Base-by-base conservation (phyloP, 352 stramenopile genomes). In the Pythium brachiatum region DNA sequence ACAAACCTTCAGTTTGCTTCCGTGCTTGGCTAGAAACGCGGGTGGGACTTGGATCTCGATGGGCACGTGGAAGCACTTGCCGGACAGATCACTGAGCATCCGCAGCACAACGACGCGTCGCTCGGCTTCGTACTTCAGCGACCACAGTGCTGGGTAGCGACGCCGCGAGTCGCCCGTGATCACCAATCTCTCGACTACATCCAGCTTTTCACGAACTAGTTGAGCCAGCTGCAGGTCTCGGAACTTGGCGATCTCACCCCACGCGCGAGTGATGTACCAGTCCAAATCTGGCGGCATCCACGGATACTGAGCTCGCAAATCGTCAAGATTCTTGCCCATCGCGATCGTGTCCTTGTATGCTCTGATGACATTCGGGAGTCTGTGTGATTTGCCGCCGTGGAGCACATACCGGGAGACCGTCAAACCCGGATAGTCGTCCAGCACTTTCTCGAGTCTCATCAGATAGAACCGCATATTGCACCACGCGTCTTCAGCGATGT, bases 21-120 rank as follows among this genome's bases (percentile, higher is more conserved):
- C 57, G 16, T 69, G 41, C 26, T 55, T 64, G 23, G 55, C 51
- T 4, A 57, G 46, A 18, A 64, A 62, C 9, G 12, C 7, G 2
- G 51, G 20, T 5, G 56, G 47, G 16, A 58, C 51, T 7, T 31
- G 16, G 12, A 70, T 70, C 27, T 57, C 31, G 26, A 70, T 65
- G 0, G 63, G 63, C 11, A 25, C 16, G 53, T 70, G 63, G 44
- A 58, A 70, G 38, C 63, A 70, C 12, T 41, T 25, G 11, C 63
- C 63, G 15, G 63, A 65, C 16, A 70, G 26, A 38, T 70, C 63
- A 36, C 63, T 70, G 16, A 65, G 41, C 38, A 69, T 69, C 31
- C 31, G 26, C 5, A 69, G 23, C 4, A 26, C 11, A 0, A 60
- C 11, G 13, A 27, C 48, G 7, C 54, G 46, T 3, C 21, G 6